phyloP scores from a whole-genome alignment of 1,284 basidiomycete species.

The Xerocomus minutiporus region DNA sequence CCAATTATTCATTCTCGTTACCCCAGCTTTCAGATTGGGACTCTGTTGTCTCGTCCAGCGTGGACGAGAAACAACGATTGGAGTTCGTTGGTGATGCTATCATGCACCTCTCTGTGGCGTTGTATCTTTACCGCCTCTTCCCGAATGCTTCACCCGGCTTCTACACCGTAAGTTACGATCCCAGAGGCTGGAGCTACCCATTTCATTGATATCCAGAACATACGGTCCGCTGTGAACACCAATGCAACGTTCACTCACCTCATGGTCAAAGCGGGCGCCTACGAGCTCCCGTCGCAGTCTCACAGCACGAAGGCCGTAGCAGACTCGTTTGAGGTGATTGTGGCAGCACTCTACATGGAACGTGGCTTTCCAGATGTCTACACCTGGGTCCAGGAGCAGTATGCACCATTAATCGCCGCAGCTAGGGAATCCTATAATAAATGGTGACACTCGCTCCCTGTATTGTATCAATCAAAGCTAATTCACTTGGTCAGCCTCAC shows the following conservation, averaged over 20 bases:
- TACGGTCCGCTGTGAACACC: slow-evolving; percentile 30
- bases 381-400: slow-evolving; percentile 31
- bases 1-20: slow-evolving; percentile 25
- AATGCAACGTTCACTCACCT: slow-evolving; percentile 32
- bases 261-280: slow-evolving; percentile 29
- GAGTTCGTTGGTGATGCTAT: slow-evolving; percentile 31
- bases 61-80: slow-evolving; percentile 27
- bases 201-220: slow-evolving; percentile 13
- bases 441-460: slow-evolving; percentile 4
- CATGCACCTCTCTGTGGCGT: slow-evolving; percentile 31
- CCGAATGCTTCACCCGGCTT: slow-evolving; percentile 28
- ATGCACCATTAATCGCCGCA: slow-evolving; percentile 22
- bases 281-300: slow-evolving; percentile 20
- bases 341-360: slow-evolving; percentile 29
- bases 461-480: slow-evolving; percentile 2
- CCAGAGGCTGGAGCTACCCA: background rate
- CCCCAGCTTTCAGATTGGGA: slow-evolving; percentile 32
- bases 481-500: slow-evolving; percentile 13
- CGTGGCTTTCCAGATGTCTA: slow-evolving; percentile 27
- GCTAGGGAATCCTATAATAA: slow-evolving; percentile 24
- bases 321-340: slow-evolving; percentile 32
- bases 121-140: slow-evolving; percentile 28
- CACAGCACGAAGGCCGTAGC: slow-evolving; percentile 24
- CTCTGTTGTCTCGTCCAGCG: slow-evolving; percentile 26
- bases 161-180: slow-evolving; percentile 24